These are phyloP conservation scores for Aspergillus sp. DNA, from an alignment of 2,329 filamentous ascomycete species.

Conservation along the genomic window DNA sequence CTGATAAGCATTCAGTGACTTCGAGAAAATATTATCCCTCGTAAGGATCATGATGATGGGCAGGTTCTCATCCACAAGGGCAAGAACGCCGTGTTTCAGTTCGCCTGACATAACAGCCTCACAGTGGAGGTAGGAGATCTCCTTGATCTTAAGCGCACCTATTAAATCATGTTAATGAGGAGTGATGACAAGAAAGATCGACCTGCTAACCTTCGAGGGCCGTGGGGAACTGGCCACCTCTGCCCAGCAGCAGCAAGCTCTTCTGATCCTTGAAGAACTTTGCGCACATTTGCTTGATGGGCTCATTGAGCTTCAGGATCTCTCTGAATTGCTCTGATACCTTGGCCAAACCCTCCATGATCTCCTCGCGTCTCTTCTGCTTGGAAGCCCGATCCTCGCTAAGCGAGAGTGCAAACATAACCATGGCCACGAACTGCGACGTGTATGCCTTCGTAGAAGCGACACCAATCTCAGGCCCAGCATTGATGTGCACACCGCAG, in stretches of 20 bases:
- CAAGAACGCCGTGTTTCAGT: slow-evolving; percentile 97
- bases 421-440: slow-evolving; percentile 98
- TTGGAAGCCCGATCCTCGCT: slow-evolving; percentile 97
- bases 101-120: slow-evolving; percentile 99
- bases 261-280: slow-evolving; percentile 97
- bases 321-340: slow-evolving; percentile 90
- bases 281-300: slow-evolving; percentile 91
- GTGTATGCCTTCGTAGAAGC: slow-evolving; percentile 99
- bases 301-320: slow-evolving; percentile 85
- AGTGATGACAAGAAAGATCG: background rate
- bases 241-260: slow-evolving; percentile 86
- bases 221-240: slow-evolving; percentile 92
- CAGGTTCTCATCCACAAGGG: slow-evolving; percentile 95
- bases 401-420: slow-evolving; percentile 97
- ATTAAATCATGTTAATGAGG: slow-evolving; percentile 16
- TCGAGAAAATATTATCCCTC: slow-evolving; percentile 91
- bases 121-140: slow-evolving; percentile 99
- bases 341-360: slow-evolving; percentile 87
- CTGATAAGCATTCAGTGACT: slow-evolving; percentile 99
- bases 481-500: slow-evolving; percentile 99
- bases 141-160: slow-evolving; percentile 97
- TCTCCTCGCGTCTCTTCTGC: slow-evolving; percentile 85
- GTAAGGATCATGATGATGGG: slow-evolving; percentile 99
- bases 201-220: slow-evolving; percentile 74
- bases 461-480: slow-evolving; percentile 96